phyloP scores from a whole-genome alignment of 2,329 filamentous ascomycete species.

The Aureobasidium musti region DNA sequence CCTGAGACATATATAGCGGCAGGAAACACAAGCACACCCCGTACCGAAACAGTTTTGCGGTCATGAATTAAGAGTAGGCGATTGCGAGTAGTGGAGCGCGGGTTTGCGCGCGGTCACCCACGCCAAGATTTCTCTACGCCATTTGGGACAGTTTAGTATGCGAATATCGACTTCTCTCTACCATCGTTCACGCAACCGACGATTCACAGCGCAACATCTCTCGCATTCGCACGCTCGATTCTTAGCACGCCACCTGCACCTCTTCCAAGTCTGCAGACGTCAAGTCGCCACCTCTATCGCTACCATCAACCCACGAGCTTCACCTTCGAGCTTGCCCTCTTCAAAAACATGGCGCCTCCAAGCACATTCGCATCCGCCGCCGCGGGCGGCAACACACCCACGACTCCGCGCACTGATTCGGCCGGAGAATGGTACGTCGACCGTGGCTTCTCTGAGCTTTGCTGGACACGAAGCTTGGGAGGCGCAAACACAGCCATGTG shows the following conservation, averaged over 20 bases:
- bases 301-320: conserved; percentile 15
- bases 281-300: conserved; percentile 12
- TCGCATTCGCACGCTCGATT: conserved; percentile 7
- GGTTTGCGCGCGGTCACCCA: neutral
- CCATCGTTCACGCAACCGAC: conserved; percentile 18
- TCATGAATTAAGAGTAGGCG: neutral
- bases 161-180: conserved; percentile 21
- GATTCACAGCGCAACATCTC: conserved; percentile 15
- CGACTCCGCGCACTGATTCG: conserved; percentile 47
- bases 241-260: neutral
- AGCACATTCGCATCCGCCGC: conserved; percentile 55
- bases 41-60: neutral
- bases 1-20: neutral
- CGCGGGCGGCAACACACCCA: conserved; percentile 46
- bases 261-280: neutral
- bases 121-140: conserved; percentile 20
- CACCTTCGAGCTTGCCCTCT: conserved; percentile 24
- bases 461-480: conserved; percentile 13
- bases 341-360: conserved; percentile 46
- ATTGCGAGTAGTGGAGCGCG: neutral
- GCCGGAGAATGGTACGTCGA: conserved; percentile 50
- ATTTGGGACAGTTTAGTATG: conserved; percentile 10
- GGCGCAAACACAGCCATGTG: conserved; percentile 28
- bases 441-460: conserved; percentile 2
- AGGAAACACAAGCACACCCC: neutral